phyloP scores from a whole-genome alignment of 441 rosid species.

The Erysimum cheiri region DNA sequence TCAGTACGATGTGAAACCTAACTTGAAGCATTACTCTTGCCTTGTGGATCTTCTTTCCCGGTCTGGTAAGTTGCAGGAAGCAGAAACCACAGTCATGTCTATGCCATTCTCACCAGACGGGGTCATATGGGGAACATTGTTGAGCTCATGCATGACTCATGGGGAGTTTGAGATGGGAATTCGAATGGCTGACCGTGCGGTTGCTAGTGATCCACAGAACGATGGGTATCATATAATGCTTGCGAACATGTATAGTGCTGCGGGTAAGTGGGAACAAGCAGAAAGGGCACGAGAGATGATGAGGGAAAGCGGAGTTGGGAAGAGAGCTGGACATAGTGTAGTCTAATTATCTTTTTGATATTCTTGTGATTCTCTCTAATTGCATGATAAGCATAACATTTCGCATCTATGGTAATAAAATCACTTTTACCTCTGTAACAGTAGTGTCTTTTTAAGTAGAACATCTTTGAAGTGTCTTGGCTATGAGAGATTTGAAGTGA shows the following conservation, averaged over 20 bases:
- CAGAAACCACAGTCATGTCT: constrained; percentile 54
- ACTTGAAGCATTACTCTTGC: constrained; percentile 64
- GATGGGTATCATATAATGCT: constrained; percentile 59
- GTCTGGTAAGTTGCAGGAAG: constrained; percentile 61
- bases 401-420: constrained; percentile 3
- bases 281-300: constrained; percentile 51
- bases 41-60: constrained; percentile 61
- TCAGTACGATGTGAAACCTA: constrained; percentile 49
- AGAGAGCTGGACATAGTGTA: constrained; percentile 61
- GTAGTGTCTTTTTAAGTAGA: not conserved
- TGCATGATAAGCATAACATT: no score
- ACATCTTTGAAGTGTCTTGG: not conserved
- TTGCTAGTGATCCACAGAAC: constrained; percentile 53
- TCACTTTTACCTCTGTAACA: not conserved
- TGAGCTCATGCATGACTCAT: constrained; percentile 54
- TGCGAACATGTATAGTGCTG: constrained; percentile 61
- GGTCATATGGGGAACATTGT: constrained; percentile 58
- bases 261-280: constrained; percentile 59
- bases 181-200: constrained; percentile 54
- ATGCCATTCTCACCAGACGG: constrained; percentile 61
- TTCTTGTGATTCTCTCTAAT: not conserved
- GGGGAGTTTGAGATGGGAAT: constrained; percentile 57
- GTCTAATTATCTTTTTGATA: constrained; percentile 25
- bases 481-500: not conserved
- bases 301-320: constrained; percentile 52